Evolutionary conservation across 495 filamentous ascomycete genomes (phyloP).

Genomic region (Aspergillus saccharolyticus): DNA sequence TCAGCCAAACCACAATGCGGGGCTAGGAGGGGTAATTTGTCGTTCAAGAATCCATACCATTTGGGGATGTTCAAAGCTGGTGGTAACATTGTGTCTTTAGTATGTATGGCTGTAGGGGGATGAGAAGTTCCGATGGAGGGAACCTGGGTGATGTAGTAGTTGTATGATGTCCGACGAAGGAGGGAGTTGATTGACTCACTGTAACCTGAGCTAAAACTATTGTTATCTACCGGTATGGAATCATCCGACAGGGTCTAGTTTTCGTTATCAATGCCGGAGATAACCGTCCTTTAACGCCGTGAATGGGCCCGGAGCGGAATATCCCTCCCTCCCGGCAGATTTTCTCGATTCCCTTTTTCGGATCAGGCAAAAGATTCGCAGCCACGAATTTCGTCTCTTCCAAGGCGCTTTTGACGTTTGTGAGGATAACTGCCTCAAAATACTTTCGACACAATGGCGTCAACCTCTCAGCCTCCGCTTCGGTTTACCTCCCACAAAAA

Average conservation of each 20-base stretch:
- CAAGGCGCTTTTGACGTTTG: constrained; percentile 1
- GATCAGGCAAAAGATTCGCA: not conserved
- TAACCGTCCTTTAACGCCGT: constrained; percentile 4
- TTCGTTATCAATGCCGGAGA: constrained; percentile 13
- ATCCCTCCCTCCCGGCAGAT: constrained; percentile 21
- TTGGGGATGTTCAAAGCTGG: constrained; percentile 71
- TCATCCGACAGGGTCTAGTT: not conserved
- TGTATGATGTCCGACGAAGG: too few relatives aligned
- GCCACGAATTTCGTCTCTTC: not conserved
- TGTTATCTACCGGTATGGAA: too few relatives aligned
- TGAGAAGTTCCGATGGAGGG: not conserved
- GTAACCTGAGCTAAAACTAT: too few relatives aligned
- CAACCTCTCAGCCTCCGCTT: constrained; percentile 46
- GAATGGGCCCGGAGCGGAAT: not conserved
- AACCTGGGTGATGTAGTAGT: not conserved
- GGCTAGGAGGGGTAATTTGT: constrained; percentile 16
- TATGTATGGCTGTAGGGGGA: not conserved
- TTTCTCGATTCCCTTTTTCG: constrained; percentile 29
- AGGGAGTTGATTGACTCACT: too few relatives aligned
- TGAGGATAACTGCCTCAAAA: not conserved
- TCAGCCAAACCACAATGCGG: constrained; percentile 9
- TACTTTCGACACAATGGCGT: constrained; percentile 32
- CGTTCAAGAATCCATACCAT: constrained; percentile 51
- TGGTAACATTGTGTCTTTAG: constrained; percentile 29
- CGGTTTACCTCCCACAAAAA: constrained; percentile 77